These are phyloP conservation scores for Candida parachauliodes DNA, from an alignment of 805 yeast genomes.

Conservation along the genomic window DNA sequence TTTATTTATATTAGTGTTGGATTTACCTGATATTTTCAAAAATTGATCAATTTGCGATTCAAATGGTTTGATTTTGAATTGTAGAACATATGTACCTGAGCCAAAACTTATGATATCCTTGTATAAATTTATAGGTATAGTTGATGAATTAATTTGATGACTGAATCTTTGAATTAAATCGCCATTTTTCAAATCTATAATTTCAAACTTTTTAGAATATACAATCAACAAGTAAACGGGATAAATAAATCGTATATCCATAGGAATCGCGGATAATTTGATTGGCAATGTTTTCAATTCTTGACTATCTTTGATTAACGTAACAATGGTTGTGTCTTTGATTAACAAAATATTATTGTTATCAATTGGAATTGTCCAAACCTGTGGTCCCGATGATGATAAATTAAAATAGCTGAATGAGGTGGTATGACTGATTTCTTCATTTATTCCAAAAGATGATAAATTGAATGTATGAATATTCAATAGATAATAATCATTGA, in stretches of 20 bases:
- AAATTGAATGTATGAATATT: constrained; percentile 19
- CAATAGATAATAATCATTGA: constrained; percentile 24
- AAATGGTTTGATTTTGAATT: constrained; percentile 23
- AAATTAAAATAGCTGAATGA: constrained; percentile 40
- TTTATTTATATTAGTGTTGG: constrained; percentile 8
- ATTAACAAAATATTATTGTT: constrained; percentile 21
- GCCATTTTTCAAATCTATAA: constrained; percentile 33
- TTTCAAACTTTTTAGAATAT: constrained; percentile 30
- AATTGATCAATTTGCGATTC: constrained; percentile 38
- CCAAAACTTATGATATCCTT: constrained; percentile 17
- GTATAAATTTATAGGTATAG: constrained; percentile 15
- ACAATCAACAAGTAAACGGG: constrained; percentile 33
- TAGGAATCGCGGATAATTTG: constrained; percentile 24
- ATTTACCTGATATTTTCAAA: constrained; percentile 21
- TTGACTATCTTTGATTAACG: constrained; percentile 7
- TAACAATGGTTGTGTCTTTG: constrained; percentile 23
- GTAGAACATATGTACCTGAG: constrained; percentile 27
- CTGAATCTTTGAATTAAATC: constrained; percentile 30
- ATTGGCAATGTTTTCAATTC: constrained; percentile 17
- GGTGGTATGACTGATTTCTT: constrained; percentile 19
- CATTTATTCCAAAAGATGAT: constrained; percentile 17
- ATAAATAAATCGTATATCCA: constrained; percentile 20
- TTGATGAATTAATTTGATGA: constrained; percentile 27
- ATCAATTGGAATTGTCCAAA: constrained; percentile 17
- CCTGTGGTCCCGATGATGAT: constrained; percentile 24